Evolutionary conservation across 495 filamentous ascomycete species (phyloP).

Genomic region (Neurospora cerealis): DNA sequence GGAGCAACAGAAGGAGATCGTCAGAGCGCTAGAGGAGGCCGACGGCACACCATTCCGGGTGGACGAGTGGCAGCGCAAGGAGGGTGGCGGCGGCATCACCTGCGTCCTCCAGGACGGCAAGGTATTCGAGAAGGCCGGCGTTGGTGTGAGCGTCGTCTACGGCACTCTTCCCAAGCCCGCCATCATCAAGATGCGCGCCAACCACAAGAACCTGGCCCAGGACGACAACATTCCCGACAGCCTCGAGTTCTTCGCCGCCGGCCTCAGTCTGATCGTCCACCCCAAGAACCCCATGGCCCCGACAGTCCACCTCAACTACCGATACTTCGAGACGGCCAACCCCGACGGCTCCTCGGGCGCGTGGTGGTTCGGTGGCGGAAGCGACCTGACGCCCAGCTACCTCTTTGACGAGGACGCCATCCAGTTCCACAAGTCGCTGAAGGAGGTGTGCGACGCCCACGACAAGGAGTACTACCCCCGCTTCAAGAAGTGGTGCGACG

Average conservation of each 20-base stretch:
- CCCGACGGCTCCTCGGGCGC: conserved; percentile 59
- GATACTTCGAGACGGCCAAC: conserved; percentile 94
- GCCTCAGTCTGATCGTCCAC: conserved; percentile 85
- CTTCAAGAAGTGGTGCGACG: conserved; percentile 98
- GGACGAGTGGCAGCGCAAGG: conserved; percentile 81
- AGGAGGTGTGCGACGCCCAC: conserved; percentile 87
- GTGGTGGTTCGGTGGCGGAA: conserved; percentile 98
- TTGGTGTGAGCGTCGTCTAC: conserved; percentile 91
- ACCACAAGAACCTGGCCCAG: conserved; percentile 83
- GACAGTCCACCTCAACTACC: conserved; percentile 96
- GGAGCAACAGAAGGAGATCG: conserved; percentile 78
- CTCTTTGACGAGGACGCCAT: conserved; percentile 95
- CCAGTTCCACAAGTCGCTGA: conserved; percentile 91
- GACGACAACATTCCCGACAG: conserved; percentile 52
- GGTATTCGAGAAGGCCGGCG: conserved; percentile 96
- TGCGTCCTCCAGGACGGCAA: conserved; percentile 93
- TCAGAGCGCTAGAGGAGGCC: conserved; percentile 65
- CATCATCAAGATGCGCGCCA: conserved; percentile 85
- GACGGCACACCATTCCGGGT: conserved; percentile 72
- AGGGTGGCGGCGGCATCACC: conserved; percentile 72
- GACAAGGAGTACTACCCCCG: conserved; percentile 85
- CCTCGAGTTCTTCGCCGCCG: conserved; percentile 89
- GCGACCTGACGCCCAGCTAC: conserved; percentile 87
- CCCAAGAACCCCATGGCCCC: conserved; percentile 93
- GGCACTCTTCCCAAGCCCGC: conserved; percentile 81